A percentile compares a stretch with the other conserved stretches of the same genome.
Evolutionary conservation across 2,329 filamentous ascomycete species (phyloP).

Genomic region (Penicillium sp.): DNA sequence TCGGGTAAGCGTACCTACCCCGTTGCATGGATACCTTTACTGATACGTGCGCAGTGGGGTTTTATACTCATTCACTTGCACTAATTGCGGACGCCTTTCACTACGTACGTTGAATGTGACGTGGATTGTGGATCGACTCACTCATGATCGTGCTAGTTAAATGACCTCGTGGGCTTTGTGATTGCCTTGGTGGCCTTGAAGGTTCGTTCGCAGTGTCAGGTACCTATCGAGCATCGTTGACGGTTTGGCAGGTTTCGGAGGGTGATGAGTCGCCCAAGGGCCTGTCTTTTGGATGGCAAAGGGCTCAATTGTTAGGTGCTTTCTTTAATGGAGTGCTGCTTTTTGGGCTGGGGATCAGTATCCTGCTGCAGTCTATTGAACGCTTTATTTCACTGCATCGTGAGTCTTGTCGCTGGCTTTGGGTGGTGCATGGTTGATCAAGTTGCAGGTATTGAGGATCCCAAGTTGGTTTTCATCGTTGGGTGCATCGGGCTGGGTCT

Average conservation of each 20-base stretch:
- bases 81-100: constrained; percentile 77
- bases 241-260: constrained; percentile 51
- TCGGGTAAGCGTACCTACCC: constrained; percentile 20
- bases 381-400: constrained; percentile 42
- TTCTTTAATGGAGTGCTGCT: constrained; percentile 81
- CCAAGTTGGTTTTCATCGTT: constrained; percentile 66
- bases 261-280: constrained; percentile 57
- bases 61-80: constrained; percentile 68
- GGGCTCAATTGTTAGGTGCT: constrained; percentile 68
- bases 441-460: constrained; percentile 59
- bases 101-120: constrained; percentile 53
- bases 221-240: background rate
- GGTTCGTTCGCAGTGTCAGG: constrained; percentile 42
- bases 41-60: constrained; percentile 52
- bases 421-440: constrained; percentile 4
- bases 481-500: constrained; percentile 65
- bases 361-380: constrained; percentile 71
- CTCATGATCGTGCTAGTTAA: constrained; percentile 51
- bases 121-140: background rate
- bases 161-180: constrained; percentile 67
- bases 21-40: background rate
- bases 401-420: constrained; percentile 12
- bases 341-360: constrained; percentile 68
- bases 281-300: constrained; percentile 73
- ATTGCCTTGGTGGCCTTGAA: constrained; percentile 65